phyloP scores from a whole-genome alignment of 129 eudicot species.

The Pulicaria dysenterica region DNA sequence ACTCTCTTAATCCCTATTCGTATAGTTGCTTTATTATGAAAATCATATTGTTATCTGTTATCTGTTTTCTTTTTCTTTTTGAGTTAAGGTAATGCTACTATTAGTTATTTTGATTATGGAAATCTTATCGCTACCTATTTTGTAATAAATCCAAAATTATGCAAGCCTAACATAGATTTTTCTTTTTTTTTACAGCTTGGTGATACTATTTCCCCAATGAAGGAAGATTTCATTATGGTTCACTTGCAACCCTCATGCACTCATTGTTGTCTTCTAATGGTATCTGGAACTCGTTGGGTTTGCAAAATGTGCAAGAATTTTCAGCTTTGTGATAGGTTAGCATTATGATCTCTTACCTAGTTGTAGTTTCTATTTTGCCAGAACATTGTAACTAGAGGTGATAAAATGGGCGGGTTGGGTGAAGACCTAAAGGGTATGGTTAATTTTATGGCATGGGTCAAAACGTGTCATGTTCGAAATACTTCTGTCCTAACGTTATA shows the following conservation, averaged over 20 bases:
- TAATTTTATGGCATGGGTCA: too few relatives aligned
- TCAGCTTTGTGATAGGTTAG: constrained; percentile 86
- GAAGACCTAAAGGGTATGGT: too few relatives aligned
- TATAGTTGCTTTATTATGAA: too few relatives aligned
- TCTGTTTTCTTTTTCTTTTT: too few relatives aligned
- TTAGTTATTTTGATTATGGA: too few relatives aligned
- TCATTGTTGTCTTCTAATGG: constrained; percentile 89
- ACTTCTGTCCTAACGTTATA: too few relatives aligned
- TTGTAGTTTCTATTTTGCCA: neutral
- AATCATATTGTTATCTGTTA: too few relatives aligned
- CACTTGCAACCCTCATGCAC: constrained; percentile 92
- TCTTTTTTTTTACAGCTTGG: constrained; percentile 68
- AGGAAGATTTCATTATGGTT: constrained; percentile 98
- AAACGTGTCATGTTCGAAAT: too few relatives aligned
- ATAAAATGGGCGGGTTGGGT: too few relatives aligned
- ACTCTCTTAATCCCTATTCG: neutral
- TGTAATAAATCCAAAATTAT: too few relatives aligned
- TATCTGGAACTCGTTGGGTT: constrained; percentile 82
- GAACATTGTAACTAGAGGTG: neutral
- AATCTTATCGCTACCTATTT: too few relatives aligned
- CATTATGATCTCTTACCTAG: constrained; percentile 16
- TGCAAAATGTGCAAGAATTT: constrained; percentile 82
- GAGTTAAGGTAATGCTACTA: too few relatives aligned
- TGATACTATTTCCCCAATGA: constrained; percentile 82
- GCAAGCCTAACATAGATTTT: neutral